Conservation (phyloP, 1,139 yeast genomes). For the Scheffersomyces titani region DNA sequence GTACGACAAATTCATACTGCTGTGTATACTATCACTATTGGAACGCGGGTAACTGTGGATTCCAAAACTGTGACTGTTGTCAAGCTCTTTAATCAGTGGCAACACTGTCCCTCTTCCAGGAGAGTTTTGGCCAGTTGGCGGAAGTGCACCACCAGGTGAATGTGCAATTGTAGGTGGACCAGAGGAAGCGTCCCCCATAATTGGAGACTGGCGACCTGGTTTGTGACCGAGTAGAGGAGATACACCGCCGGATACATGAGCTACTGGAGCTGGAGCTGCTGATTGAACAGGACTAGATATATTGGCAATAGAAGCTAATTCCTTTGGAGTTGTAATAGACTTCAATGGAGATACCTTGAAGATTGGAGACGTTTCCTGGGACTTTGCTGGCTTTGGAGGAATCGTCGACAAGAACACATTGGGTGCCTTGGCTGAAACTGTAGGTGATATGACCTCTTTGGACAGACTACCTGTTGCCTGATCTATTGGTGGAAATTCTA, state of each 20-base stretch:
- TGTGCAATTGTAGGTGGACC: background rate
- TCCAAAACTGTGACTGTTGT: background rate
- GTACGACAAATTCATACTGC: slow-evolving; percentile 4
- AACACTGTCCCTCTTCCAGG: background rate
- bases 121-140: background rate
- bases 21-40: background rate
- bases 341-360: background rate
- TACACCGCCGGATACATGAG: background rate
- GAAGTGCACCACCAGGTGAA: background rate
- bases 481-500: slow-evolving; percentile 10
- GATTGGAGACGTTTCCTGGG: background rate
- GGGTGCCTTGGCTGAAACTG: background rate
- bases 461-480: background rate
- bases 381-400: background rate
- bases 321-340: background rate
- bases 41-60: background rate
- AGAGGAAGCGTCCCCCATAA: no score
- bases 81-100: background rate
- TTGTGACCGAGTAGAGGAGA: background rate
- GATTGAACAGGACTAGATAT: background rate
- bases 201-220: no score
- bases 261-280: background rate
- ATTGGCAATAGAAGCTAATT: background rate
- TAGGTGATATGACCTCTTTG: background rate
- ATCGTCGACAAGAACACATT: background rate